Base-by-base conservation (phyloP, 2,329 filamentous ascomycete species). In the Ophiostoma perfectum region DNA sequence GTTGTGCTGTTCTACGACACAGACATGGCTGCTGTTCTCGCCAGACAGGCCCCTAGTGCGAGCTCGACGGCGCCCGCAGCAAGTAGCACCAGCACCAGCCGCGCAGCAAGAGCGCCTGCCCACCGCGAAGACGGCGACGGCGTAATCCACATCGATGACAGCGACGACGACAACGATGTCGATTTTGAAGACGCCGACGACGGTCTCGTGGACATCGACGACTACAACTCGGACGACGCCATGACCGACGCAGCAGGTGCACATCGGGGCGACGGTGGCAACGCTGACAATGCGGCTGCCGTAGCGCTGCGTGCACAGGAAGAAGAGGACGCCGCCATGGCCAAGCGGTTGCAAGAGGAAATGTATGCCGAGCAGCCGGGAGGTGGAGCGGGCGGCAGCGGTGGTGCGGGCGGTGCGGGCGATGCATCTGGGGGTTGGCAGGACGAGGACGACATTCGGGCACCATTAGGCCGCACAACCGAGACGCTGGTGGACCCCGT, bases 281-380 rank as follows among this genome's bases (percentile, higher is more conserved):
- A 39, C 8, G 42, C 38, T 4, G 18, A 6, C 60, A 16, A 42
- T 18, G 79, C 79, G 4, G 78, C 76, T 4, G 78, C 76, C 1
- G 78, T 83, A 52, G 79, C 79, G 9, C 79, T 78, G 44, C 78
- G 77, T 4, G 86, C 84, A 16, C 82, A 88, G 67, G 86, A 90
- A 72, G 93, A 97, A 72, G 93, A 97, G 74, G 95, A 99, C 75
- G 93, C 92, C 66, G 93, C 91, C 60, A 94, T 98, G 88, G 95
- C 95, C 6, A 87, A 93, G 77, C 87, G 91, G 69, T 78, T 99
- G 70, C 95, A 99, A 77, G 91, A 99, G 75, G 93, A 99, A 78
- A 85, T 97, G 75, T 98, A 97, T 74, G 77, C 77, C 38, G 80
- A 80, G 70, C 41, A 52, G 9, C 64, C 38, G 7, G 62, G 47